phyloP scores from a whole-genome alignment of 2,329 filamentous ascomycete species.

The Lecanicillium sp. region DNA sequence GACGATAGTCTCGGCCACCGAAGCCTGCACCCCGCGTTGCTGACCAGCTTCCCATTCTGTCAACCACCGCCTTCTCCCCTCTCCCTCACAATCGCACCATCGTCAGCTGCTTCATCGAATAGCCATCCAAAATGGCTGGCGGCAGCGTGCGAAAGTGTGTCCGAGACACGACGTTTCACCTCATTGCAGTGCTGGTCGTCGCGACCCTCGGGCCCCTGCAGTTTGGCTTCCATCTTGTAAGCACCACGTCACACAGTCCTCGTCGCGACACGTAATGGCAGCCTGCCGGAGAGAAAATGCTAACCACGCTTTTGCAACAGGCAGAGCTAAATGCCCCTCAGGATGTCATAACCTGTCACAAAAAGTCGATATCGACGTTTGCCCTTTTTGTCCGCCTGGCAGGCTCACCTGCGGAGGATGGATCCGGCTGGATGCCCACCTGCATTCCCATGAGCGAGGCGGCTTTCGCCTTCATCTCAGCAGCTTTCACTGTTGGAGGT shows the following conservation, averaged over 20 bases:
- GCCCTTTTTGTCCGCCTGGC: constrained; percentile 13
- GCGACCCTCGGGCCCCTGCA: constrained; percentile 82
- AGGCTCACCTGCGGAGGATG: not conserved
- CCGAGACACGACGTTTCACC: constrained; percentile 59
- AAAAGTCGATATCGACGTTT: constrained; percentile 31
- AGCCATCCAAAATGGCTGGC: constrained; percentile 1
- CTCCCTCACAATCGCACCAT: not conserved
- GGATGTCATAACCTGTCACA: constrained; percentile 82
- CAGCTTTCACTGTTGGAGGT: constrained; percentile 85
- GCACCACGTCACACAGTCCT: constrained; percentile 13
- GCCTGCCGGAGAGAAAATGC: constrained; percentile 3
- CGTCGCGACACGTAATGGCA: not conserved
- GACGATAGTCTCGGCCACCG: no score
- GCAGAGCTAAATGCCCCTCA: constrained; percentile 93
- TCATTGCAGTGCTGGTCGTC: constrained; percentile 66
- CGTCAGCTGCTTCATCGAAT: no score
- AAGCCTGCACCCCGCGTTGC: no score
- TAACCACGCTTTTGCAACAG: constrained; percentile 25
- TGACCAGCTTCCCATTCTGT: not conserved
- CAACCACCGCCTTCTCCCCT: constrained; percentile 2
- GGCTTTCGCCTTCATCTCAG: constrained; percentile 78
- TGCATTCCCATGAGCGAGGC: constrained; percentile 84
- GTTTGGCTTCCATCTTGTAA: constrained; percentile 88
- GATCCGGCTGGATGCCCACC: constrained; percentile 44
- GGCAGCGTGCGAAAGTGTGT: constrained; percentile 17